Percentiles rank a stretch among this genome's conserved stretches.
These are phyloP conservation scores for Ceratocystis huliohia DNA, from an alignment of 2,329 filamentous ascomycete species.

Conservation along the genomic window DNA sequence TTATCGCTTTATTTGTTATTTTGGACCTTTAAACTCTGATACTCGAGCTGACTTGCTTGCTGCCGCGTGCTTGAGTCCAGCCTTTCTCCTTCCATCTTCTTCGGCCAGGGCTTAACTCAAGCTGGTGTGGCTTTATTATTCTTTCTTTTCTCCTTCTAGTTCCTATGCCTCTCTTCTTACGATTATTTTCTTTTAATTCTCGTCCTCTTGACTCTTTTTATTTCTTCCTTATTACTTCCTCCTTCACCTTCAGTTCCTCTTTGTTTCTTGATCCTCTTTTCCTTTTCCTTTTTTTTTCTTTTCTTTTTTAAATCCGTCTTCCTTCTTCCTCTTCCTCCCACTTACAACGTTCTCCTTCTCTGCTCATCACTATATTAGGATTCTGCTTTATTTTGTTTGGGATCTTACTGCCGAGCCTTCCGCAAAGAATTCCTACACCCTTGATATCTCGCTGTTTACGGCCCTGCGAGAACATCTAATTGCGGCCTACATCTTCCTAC, in stretches of 20 bases:
- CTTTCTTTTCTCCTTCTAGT: not conserved
- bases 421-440: constrained; percentile 7
- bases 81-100: not conserved
- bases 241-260: not conserved
- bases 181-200: not conserved
- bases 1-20: too few species aligned
- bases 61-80: not conserved
- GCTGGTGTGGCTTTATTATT: not conserved
- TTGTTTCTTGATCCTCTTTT: not conserved
- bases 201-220: not conserved
- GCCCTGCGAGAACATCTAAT: constrained; percentile 6
- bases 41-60: not conserved
- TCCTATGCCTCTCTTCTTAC: not conserved
- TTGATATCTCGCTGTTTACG: not conserved
- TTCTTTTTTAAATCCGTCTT: not conserved
- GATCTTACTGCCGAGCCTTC: constrained; percentile 10
- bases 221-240: not conserved
- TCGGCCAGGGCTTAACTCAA: not conserved
- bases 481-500: not conserved
- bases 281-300: not conserved
- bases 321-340: not conserved
- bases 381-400: constrained; percentile 4
- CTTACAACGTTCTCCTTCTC: not conserved
- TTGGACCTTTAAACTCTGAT: not conserved
- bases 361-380: not conserved